phyloP scores from a whole-genome alignment of 257 asterid species.

The Ilex asprella region DNA sequence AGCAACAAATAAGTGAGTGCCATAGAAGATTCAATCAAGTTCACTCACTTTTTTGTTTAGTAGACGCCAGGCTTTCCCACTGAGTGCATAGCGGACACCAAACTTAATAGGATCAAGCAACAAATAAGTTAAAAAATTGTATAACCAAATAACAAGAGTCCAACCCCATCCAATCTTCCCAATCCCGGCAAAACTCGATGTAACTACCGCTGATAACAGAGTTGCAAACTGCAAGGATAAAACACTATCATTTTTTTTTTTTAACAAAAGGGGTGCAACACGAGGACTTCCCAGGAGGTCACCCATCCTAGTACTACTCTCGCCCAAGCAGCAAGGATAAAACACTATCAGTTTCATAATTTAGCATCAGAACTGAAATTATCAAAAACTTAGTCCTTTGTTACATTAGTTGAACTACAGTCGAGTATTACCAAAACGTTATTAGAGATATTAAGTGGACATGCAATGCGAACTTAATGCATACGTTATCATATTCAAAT shows the following conservation, averaged over 20 bases:
- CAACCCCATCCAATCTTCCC: slow-evolving; percentile 44
- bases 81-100: slow-evolving; percentile 34
- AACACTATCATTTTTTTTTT: too few species aligned
- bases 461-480: too few species aligned
- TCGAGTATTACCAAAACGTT: too few species aligned
- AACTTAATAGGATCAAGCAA: slow-evolving; percentile 45
- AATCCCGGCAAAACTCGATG: slow-evolving; percentile 26
- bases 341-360: too few species aligned
- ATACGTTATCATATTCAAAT: too few species aligned
- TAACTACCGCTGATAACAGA: slow-evolving; percentile 37
- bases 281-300: too few species aligned
- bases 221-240: slow-evolving; percentile 37
- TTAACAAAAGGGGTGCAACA: too few species aligned
- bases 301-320: too few species aligned
- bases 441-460: too few species aligned
- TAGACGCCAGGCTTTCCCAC: slow-evolving; percentile 48
- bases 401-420: too few species aligned
- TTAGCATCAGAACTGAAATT: too few species aligned
- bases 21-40: neutral
- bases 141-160: slow-evolving; percentile 47
- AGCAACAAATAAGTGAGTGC: neutral
- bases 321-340: neutral
- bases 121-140: slow-evolving; percentile 30
- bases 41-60: slow-evolving; percentile 30
- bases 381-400: too few species aligned